These are phyloP conservation scores for Metschnikowia dekortorum DNA, from an alignment of 805 yeast genomes.

Conservation along the genomic window DNA sequence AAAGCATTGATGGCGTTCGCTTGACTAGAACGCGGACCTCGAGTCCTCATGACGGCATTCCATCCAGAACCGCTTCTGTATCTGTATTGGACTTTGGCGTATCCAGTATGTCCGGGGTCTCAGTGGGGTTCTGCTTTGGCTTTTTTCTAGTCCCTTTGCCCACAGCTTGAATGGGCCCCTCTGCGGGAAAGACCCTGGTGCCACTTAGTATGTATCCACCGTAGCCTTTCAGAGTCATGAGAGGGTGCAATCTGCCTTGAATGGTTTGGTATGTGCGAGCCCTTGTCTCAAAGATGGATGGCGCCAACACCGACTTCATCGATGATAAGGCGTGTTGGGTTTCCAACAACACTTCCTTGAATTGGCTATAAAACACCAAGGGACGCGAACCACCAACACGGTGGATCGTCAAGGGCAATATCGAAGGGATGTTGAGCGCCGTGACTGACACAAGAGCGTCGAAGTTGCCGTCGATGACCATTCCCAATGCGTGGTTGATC, in stretches of 20 bases:
- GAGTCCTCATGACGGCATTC: not conserved
- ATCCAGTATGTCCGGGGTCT: not conserved
- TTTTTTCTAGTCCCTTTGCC: conserved; percentile 57
- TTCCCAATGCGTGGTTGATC: conserved; percentile 45
- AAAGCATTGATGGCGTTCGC: not conserved
- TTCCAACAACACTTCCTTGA: conserved; percentile 73
- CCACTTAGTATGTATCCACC: conserved; percentile 88
- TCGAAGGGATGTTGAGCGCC: conserved; percentile 62
- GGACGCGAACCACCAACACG: conserved; percentile 83
- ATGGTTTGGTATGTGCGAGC: conserved; percentile 88
- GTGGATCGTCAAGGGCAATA: conserved; percentile 59
- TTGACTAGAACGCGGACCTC: too few species aligned
- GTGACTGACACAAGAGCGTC: conserved; percentile 75
- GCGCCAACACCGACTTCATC: conserved; percentile 74
- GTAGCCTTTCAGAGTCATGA: conserved; percentile 88
- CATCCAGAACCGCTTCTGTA: not conserved
- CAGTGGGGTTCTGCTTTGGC: conserved; percentile 13
- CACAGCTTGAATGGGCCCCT: conserved; percentile 55
- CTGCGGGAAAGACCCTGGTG: conserved; percentile 70
- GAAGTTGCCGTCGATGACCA: conserved; percentile 50
- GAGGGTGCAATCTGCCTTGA: conserved; percentile 90
- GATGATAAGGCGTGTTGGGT: conserved; percentile 62
- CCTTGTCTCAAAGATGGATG: conserved; percentile 74
- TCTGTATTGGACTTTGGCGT: conserved; percentile 6
- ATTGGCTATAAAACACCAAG: conserved; percentile 74